phyloP scores from a whole-genome alignment of 306 rosid species.

The Cicer pinnatifidum region DNA sequence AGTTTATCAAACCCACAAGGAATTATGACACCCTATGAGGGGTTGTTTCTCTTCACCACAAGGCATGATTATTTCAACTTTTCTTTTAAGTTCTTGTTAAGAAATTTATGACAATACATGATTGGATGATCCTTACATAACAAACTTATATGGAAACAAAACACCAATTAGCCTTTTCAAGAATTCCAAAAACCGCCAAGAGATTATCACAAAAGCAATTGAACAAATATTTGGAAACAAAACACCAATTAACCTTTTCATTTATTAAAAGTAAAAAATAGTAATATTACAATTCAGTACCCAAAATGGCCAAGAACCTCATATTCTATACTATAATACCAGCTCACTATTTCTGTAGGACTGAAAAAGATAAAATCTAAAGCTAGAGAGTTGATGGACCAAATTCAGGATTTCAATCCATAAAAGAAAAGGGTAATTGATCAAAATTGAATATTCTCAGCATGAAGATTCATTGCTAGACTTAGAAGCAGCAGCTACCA shows the following conservation, averaged over 20 bases:
- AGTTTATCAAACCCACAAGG: not conserved
- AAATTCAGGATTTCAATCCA: constrained; percentile 5
- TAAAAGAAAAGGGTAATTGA: not conserved
- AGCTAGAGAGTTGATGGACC: not conserved
- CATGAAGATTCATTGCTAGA: constrained; percentile 44
- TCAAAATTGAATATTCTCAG: constrained; percentile 39
- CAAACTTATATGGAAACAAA: too few relatives aligned
- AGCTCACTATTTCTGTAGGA: constrained; percentile 18
- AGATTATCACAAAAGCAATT: constrained; percentile 39
- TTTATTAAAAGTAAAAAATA: not conserved
- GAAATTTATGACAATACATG: not conserved
- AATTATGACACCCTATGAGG: not conserved
- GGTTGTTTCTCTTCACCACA: not conserved
- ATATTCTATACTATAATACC: not conserved
- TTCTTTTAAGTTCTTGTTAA: not conserved
- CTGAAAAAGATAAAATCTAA: constrained; percentile 11
- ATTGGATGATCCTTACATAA: not conserved
- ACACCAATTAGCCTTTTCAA: not conserved
- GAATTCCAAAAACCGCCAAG: not conserved
- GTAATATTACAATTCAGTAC: constrained; percentile 6
- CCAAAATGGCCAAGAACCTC: constrained; percentile 32
- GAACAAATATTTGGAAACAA: constrained; percentile 11
- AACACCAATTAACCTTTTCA: constrained; percentile 25
- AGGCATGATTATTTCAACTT: not conserved
- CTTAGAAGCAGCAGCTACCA: constrained; percentile 36